Base-by-base conservation (phyloP, 306 rosid genomes). In the Rubus parviflorus region DNA sequence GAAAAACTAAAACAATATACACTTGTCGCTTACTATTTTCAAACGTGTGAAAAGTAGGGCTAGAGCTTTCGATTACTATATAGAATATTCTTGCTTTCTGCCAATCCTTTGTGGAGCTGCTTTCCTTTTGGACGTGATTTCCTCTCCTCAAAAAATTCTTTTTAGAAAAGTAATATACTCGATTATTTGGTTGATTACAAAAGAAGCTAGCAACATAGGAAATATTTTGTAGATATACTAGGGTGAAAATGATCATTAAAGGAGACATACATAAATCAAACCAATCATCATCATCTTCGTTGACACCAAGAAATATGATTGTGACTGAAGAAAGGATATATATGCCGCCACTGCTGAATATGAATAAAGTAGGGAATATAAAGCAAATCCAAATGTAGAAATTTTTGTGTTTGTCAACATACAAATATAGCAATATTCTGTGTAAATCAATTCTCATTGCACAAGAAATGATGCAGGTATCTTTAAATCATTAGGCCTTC, bases 401-500 rank as follows among this genome's bases (percentile, higher is more conserved):
- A 14, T 14, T 14, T 61, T 57, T 54, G 3, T 60, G 20, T 22
- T 20, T 13, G 19, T 35, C 41, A 22, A 54, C 20, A 45, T 68
- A 45, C 30, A 40, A 38, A 68, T 42, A 54, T 54, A 11, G 42
- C 67, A 35, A 30, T 15, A 23, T 60, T 60, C 19, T 41, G 13
- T 62, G 20, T 23, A 2, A 14, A 30, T 2, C 42, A 23, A 57
- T 65, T 52, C 75, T 11, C 17, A 60, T 25, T 61, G n/a, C 42
- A 35, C 42, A 71, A 19, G 81, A 79, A 70, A 79, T 63, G 66
- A 79, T 82, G 75, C 40, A 7, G 52, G n/a, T 79, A 25, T 41
- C 81, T 79, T 79, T 70, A 40, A 72, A 83, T 83, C 86, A 83
- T 83, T 74, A 83, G 76, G 66, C 68, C 71, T 75, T 79, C 74